Percentiles rank a stretch among this genome's conserved stretches.
Conservation (phyloP, 352 stramenopile species). For the Pythium coloratum region DNA sequence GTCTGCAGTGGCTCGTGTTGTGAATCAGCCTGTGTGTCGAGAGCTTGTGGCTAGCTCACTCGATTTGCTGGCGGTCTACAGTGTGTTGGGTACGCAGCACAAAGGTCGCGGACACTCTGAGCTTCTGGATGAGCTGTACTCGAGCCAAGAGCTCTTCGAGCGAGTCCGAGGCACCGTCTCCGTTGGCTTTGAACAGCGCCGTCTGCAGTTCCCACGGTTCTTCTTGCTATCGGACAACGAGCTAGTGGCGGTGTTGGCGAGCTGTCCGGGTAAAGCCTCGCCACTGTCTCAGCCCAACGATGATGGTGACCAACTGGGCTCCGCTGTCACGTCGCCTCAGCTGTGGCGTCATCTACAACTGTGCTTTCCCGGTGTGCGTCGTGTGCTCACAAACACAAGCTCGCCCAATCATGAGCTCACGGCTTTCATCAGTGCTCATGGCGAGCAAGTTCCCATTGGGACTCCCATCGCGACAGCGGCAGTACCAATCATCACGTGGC, state of each 20-base stretch:
- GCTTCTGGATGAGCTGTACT: slow-evolving; percentile 39
- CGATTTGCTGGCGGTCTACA: not conserved
- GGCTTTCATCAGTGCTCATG: slow-evolving; percentile 45
- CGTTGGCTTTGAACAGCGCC: slow-evolving; percentile 51
- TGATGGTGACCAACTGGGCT: not conserved
- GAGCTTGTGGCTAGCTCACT: slow-evolving; percentile 29
- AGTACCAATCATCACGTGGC: slow-evolving; percentile 43
- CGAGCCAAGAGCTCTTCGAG: slow-evolving; percentile 49
- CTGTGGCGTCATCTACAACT: slow-evolving; percentile 47
- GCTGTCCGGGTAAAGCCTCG: slow-evolving; percentile 4
- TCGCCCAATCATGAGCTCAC: slow-evolving; percentile 47
- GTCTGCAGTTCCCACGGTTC: slow-evolving; percentile 60
- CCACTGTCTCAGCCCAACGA: not conserved
- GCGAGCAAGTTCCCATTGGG: slow-evolving; percentile 59
- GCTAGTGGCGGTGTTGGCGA: slow-evolving; percentile 47
- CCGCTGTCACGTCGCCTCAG: slow-evolving; percentile 15
- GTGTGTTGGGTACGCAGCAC: not conserved
- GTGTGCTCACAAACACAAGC: slow-evolving; percentile 43
- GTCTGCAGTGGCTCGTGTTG: slow-evolving; percentile 28
- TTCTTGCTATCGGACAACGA: slow-evolving; percentile 69
- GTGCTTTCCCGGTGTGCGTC: slow-evolving; percentile 63
- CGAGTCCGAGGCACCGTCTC: slow-evolving; percentile 40
- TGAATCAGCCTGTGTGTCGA: slow-evolving; percentile 35
- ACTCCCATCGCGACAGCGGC: slow-evolving; percentile 47
- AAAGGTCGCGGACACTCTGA: not conserved